phyloP scores from a whole-genome alignment of 139 green algal species.

The Micractinium conductrix region DNA sequence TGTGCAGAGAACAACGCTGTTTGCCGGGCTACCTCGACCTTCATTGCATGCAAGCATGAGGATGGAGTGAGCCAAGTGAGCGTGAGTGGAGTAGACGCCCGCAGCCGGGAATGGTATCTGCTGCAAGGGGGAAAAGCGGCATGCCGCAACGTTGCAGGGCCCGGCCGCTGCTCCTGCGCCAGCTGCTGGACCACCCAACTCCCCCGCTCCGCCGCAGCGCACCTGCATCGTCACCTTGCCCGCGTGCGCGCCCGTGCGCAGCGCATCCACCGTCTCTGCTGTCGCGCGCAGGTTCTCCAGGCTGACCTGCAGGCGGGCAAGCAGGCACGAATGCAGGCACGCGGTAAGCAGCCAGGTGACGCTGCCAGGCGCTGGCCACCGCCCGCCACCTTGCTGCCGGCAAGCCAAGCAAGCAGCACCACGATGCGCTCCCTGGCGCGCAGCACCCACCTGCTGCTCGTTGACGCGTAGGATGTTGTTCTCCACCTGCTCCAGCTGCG shows the following conservation, averaged over 20 bases:
- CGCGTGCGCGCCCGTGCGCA: constrained; percentile 75
- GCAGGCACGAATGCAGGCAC: too few species aligned
- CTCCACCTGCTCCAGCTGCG: constrained; percentile 85
- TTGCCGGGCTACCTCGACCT: too few species aligned
- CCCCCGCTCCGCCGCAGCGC: constrained; percentile 22
- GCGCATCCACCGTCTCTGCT: constrained; percentile 72
- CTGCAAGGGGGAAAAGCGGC: too few species aligned
- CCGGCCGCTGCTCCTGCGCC: neutral
- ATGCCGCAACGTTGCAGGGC: too few species aligned
- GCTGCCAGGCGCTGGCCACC: too few species aligned
- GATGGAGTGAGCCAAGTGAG: too few species aligned
- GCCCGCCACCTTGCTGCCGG: neutral
- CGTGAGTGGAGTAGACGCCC: too few species aligned
- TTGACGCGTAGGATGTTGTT: constrained; percentile 92
- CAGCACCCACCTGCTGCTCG: constrained; percentile 85
- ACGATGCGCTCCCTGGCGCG: neutral
- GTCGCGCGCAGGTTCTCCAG: constrained; percentile 88
- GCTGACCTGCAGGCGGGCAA: constrained; percentile 70
- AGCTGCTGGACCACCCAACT: neutral
- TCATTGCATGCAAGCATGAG: too few species aligned
- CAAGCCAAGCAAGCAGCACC: neutral
- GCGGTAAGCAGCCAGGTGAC: too few species aligned
- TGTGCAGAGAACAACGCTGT: too few species aligned
- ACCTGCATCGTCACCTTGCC: constrained; percentile 85
- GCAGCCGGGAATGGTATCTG: too few species aligned